Evolutionary conservation across 805 yeast genomes (phyloP), one percentile per base, ranked within the genome.

Genomic region (Zygosaccharomyces rouxii): DNA sequence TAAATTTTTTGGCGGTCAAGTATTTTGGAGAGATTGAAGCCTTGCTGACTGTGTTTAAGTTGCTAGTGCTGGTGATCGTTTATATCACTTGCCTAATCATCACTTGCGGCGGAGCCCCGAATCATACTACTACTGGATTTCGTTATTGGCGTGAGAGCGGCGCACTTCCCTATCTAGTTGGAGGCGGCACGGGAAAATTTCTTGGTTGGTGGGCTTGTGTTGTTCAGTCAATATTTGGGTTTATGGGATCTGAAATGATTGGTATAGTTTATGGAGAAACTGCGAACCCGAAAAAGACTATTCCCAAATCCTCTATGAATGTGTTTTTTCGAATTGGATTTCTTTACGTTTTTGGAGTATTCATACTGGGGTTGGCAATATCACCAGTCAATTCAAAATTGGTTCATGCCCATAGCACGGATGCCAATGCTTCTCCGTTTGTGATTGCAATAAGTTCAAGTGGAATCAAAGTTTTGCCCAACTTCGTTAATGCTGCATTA

Each of bases 391-490:
- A 81, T 60, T 74, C 76, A 35, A 55, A 67, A 42, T 71, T 84
- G 52, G 35, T 67, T 22, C 81, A 81, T 13, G 74, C 79, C 14
- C 75, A 80, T 44, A 64, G 70, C n/a, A 68, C 78, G 1, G 72
- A 73, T 38, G 89, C 90, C 2, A 76, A 84, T 35, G 89, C 92
- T 18, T 84, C 94, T 13, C 95, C 96, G 35, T 87, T 86, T 59
- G 90, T 86, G 46, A 82, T 86, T 60, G 96, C 95, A 42, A 83
- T 87, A 50, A 61, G 68, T 44, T 77, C 73, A 58, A 81, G 83
- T 59, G 77, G 77, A 53, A 86, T 87, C 53, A 58, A 64, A 7
- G 90, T 80, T 0, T 70, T 88, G 53, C 89, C 89, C 33, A 85
- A 83, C 56, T 75, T 89, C 42, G 73, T 89, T 60, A 89, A 89